Evolutionary conservation across 148 eudicot species (phyloP).

Genomic region (Cornus kousa): DNA sequence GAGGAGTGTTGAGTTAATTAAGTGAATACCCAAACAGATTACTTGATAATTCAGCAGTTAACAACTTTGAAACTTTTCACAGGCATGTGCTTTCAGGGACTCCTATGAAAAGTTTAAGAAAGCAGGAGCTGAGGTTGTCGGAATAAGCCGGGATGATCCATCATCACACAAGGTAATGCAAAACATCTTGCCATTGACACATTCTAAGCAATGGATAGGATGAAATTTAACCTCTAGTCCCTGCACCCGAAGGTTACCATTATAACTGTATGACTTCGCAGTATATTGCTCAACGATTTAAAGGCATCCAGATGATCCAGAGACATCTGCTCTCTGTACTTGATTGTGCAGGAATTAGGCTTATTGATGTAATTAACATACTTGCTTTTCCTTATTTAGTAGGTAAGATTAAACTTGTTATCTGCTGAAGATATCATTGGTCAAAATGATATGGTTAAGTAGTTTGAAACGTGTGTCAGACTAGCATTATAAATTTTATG

Average conservation of each 20-base stretch:
- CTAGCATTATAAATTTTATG: not conserved
- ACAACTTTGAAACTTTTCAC: slow-evolving; percentile 2
- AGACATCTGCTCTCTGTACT: too few relatives aligned
- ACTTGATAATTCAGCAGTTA: not conserved
- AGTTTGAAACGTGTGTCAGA: not conserved
- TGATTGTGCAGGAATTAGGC: not conserved
- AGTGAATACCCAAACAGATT: not conserved
- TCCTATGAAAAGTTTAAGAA: slow-evolving; percentile 98
- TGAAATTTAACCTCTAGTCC: not conserved
- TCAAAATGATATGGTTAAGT: not conserved
- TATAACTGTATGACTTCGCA: too few relatives aligned
- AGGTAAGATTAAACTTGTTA: not conserved
- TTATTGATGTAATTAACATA: not conserved
- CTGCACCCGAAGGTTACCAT: not conserved
- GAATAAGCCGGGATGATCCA: slow-evolving; percentile 85
- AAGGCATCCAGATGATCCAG: too few relatives aligned
- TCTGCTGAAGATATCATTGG: not conserved
- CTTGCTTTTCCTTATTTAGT: not conserved
- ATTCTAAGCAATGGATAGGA: not conserved
- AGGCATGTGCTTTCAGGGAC: slow-evolving; percentile 99
- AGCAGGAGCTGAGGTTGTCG: slow-evolving; percentile 96
- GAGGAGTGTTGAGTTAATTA: too few relatives aligned
- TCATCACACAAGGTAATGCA: slow-evolving; percentile 84
- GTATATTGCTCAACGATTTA: too few relatives aligned
- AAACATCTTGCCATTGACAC: not conserved